A percentile compares a stretch with the other conserved stretches of the same genome.
These are phyloP conservation scores for Diatrype stigma DNA, from an alignment of 2,329 filamentous ascomycete genomes.

Conservation along the genomic window DNA sequence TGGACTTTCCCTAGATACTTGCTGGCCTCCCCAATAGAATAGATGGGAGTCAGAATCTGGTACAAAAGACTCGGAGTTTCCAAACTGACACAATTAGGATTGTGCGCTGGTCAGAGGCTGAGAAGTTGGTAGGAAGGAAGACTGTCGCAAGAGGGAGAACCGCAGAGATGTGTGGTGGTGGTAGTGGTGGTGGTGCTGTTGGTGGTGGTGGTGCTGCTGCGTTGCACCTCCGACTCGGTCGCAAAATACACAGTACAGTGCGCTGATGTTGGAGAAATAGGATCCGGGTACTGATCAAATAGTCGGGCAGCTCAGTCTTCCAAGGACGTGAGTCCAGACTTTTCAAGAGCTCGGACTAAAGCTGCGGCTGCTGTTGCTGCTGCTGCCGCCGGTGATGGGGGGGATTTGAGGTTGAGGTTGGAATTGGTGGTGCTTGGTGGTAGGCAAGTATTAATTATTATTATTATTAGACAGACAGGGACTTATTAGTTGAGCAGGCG, in stretches of 20 bases:
- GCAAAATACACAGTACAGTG: not conserved
- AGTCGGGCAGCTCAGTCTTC: not conserved
- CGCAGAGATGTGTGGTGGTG: not conserved
- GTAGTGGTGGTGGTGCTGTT: not conserved
- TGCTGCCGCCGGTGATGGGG: not conserved
- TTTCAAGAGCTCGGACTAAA: not conserved
- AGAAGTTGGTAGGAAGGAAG: not conserved
- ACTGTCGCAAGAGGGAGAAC: not conserved
- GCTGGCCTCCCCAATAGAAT: not conserved
- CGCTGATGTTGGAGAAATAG: not conserved
- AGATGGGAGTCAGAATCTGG: not conserved
- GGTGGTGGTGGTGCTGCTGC: not conserved
- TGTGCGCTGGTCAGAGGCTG: no score
- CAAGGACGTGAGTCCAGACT: no score
- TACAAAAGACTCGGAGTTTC: not conserved
- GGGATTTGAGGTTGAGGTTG: not conserved
- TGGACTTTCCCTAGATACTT: not conserved
- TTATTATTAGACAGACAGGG: not conserved
- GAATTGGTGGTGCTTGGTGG: not conserved
- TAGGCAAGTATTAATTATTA: not conserved
- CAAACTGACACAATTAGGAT: no score
- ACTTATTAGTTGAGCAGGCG: not conserved
- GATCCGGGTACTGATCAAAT: not conserved
- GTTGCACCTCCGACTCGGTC: not conserved
- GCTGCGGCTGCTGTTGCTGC: not conserved